A percentile compares a stretch with the other conserved stretches of the same genome.
Evolutionary conservation across 2,329 filamentous ascomycete genomes (phyloP).

Genomic region (Ophiocordyceps camponoti-saundersi): DNA sequence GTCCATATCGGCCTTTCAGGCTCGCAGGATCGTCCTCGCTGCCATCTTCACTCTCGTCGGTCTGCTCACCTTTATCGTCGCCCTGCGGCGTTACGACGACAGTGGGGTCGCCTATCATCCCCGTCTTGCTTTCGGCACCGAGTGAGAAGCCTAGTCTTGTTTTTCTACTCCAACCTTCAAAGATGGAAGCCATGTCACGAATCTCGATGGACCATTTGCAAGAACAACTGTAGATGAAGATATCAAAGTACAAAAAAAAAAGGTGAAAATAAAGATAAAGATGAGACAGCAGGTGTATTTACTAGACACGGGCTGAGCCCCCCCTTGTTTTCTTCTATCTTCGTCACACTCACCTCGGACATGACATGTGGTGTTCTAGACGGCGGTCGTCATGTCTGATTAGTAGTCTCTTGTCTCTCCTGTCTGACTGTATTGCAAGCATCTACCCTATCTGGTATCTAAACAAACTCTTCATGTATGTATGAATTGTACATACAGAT

Average conservation of each 20-base stretch:
- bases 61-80: conserved; percentile 5
- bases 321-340: no score
- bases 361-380: no score
- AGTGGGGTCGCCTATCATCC: background rate
- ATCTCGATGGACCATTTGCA: background rate
- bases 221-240: background rate
- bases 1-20: conserved; percentile 3
- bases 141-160: background rate
- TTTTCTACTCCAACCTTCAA: background rate
- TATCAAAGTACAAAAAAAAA: background rate
- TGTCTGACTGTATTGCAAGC: no score
- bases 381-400: no score
- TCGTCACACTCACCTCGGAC: no score
- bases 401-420: no score
- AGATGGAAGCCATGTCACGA: background rate
- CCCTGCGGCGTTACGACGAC: conserved; percentile 3
- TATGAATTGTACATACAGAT: no score
- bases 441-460: no score
- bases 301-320: no score
- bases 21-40: conserved; percentile 2
- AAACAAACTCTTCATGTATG: no score
- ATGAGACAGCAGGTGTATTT: background rate
- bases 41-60: conserved; percentile 2
- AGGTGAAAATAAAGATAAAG: background rate
- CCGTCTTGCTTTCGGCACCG: conserved; percentile 3